Base-by-base conservation (phyloP, 2,329 filamentous ascomycete genomes). In the Hypoxylon sp. region DNA sequence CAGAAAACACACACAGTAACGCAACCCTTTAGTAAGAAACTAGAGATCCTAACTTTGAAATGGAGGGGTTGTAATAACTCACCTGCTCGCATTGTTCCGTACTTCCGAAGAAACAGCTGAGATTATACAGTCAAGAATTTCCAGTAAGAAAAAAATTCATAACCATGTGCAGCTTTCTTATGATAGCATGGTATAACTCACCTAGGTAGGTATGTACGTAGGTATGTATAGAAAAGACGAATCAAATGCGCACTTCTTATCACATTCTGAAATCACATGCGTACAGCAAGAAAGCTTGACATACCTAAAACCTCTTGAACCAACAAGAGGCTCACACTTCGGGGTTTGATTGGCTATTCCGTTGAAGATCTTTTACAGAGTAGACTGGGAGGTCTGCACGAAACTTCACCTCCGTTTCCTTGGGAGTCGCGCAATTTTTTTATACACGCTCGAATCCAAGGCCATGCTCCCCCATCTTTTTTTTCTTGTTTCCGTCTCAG, bases 41-140 rank as follows among this genome's bases (percentile, higher is more conserved):
- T 31, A 46, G 35, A 32, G 19, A 27, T 53, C 51, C 50, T 53
- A 48, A 57, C 52, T 46, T 47, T 29, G 50, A 27, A 57, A n/a
- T 19, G 47, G 39, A 56, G 27, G 44, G 37, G 39, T 17, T 21
- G 53, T 56, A 11, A 47, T 32, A 47, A 47, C 44, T 56, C 39
- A 35, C 39, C 10, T 47, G 35, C 44, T 56, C 39, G 24, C 39
- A 17, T 35, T 35, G 17, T 56, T 47, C 54, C 54, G 54, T 24
- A 44, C 39, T 56, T 44, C 56, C 56, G 31, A 39, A 42, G 24
- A 52, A 50, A 44, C 7, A 11, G 39, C 17, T 44, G 17, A 44
- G 39, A 21, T 21, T 21, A 44, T 21, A 11, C 7, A 19, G 10
- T 7, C 3, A n/a, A 51, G 17, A n/a, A 3, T n/a, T 51, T 51